phyloP scores from a whole-genome alignment of 768 basidiomycete genomes.

The Candolleomyces eurysporus region DNA sequence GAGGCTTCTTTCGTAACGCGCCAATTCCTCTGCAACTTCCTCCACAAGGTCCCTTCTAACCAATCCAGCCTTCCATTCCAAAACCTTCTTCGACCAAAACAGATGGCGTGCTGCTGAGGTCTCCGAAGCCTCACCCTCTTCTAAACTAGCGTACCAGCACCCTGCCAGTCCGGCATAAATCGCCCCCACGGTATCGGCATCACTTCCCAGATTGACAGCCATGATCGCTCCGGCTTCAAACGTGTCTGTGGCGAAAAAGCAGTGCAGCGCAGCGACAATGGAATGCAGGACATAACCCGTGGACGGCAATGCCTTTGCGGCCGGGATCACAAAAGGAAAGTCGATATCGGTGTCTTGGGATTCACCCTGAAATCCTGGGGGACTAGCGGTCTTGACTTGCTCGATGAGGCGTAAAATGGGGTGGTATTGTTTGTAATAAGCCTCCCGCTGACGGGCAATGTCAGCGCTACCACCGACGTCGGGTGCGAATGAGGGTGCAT shows the following conservation, averaged over 20 bases:
- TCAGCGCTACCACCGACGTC: slow-evolving; percentile 11
- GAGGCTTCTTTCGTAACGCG: slow-evolving; percentile 14
- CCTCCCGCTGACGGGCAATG: slow-evolving; percentile 24
- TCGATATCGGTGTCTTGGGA: not conserved
- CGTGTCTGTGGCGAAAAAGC: slow-evolving; percentile 40
- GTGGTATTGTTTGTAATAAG: slow-evolving; percentile 32
- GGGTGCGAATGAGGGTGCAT: slow-evolving; percentile 10
- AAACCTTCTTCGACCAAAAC: slow-evolving; percentile 39
- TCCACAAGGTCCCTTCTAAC: slow-evolving; percentile 34
- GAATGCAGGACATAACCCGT: slow-evolving; percentile 40
- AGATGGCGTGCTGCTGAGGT: slow-evolving; percentile 4
- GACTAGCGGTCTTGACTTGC: slow-evolving; percentile 18
- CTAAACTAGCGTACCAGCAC: slow-evolving; percentile 34
- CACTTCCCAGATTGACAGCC: slow-evolving; percentile 41
- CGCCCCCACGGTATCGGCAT: slow-evolving; percentile 46
- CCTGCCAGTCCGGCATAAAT: slow-evolving; percentile 46
- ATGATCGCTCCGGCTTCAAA: slow-evolving; percentile 46
- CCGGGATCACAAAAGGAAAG: slow-evolving; percentile 31
- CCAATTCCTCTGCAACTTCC: slow-evolving; percentile 34
- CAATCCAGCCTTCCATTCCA: slow-evolving; percentile 30
- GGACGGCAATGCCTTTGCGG: slow-evolving; percentile 28
- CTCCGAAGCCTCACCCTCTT: not conserved
- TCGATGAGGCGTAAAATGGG: slow-evolving; percentile 36
- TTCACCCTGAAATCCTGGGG: not conserved
- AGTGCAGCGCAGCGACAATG: slow-evolving; percentile 41